Evolutionary conservation across 2,329 filamentous ascomycete genomes (phyloP), one percentile per base, ranked within the genome.

Genomic region (Clarireedia homoeocarpa): DNA sequence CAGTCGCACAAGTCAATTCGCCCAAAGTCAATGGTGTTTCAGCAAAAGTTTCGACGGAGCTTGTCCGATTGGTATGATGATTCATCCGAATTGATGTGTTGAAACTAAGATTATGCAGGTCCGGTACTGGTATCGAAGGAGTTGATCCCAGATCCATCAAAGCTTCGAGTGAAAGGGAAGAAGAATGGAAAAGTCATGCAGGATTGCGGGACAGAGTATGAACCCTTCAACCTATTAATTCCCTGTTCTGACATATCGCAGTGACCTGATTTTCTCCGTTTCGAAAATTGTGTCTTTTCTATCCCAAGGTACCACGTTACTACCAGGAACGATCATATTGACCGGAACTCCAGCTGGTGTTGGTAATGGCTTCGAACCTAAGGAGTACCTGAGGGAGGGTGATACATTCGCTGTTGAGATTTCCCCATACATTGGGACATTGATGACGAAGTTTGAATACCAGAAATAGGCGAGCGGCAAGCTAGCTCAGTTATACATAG

Each of bases 41-140:
- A 75, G 73, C 26, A 79, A 79, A 62, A 74, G 76, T 0, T 78
- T 77, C 52, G 77, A 79, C 60, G 73, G 72, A 12, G 68, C 73
- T 9, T 77, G 75, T 59, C 76, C 76, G 0, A 69, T 78, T 53
- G 76, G 57, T 59, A 74, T 68, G 57, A 36, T 63, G 24, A 12
- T 9, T 5, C 20, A 9, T 36, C 15, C 5, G 17, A 6, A 24
- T 38, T 36, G 10, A 15, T 9, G 10, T 24, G 23, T 20, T 26
- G n/a, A 5, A 45, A 24, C 10, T 57, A 44, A 53, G 7, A 42
- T 15, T 6, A 53, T 79, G 5, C 10, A 58, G 56, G 77, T 1
- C 79, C 78, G 2, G 73, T 73, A 1, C 64, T 82, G 4, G 79
- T 79, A 10, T 78, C 73, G 0, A 70, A 70, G 23, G 63, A 68